Evolutionary conservation across 768 basidiomycete genomes (phyloP), one percentile per base, ranked within the genome.

Genomic region (Russula sp.): DNA sequence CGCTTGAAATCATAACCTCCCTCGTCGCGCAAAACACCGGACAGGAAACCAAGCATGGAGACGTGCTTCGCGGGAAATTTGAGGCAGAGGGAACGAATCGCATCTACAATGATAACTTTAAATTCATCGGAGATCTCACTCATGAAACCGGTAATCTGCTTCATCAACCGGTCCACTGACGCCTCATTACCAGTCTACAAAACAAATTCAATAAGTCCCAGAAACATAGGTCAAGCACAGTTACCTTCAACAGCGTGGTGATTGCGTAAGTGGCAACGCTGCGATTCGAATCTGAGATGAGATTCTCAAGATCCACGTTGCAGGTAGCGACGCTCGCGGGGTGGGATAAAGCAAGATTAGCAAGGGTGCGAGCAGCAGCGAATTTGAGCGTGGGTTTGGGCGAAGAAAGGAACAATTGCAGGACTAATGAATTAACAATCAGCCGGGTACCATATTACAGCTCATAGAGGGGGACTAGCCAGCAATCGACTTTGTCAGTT

Each of bases 1-100:
- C 95, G 93, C 78, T 99, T 99, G 82, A 98, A 99, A 73, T 99
- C 97, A 76, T 98, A 98, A 6, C 97, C 97, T 61, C 97, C 97
- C 76, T 99, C 97, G 71, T 99, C 97, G 52, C 97, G 88, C 53
- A 99, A 83, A 30, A 98, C 92, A 59, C 96, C 94, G 51, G 94
- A 94, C 36, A 99, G 83, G 86, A 99, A 99, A 5, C 89, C 85
- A 62, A 99, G 88, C 96, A 99, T 98, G 46, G 94, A 90, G 1
- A 85, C 89, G 72, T 99, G 94, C 78, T 99, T 99, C 36, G 89
- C 79, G 2, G 97, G 97, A 83, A 99, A 99, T 76, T 99, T 99
- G 79, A 99, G 88, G 77, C 95, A 98, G 34, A 99, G 86, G 10
- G 96, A 94, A 57, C 97, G 92, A 74, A 99, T 94, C 63, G 97